phyloP scores from a whole-genome alignment of 345 rosid species.

The Erodium maritimum region DNA sequence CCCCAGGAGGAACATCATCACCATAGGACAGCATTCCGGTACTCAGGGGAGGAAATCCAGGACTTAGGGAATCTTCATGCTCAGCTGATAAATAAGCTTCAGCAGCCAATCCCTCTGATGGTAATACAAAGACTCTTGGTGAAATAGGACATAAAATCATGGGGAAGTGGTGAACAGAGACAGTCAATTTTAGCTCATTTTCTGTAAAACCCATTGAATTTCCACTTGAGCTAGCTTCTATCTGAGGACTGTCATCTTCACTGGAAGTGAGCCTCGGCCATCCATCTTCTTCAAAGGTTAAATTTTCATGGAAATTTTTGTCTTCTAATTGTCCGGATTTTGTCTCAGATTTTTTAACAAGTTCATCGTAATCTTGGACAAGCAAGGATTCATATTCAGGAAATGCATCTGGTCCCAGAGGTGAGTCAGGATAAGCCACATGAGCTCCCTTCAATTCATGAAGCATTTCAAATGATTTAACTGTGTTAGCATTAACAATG shows the following conservation, averaged over 20 bases:
- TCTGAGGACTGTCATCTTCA: constrained; percentile 33
- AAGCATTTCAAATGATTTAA: constrained; percentile 8
- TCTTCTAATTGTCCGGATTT: constrained; percentile 21
- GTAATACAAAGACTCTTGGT: constrained; percentile 77
- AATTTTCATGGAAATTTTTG: constrained; percentile 14
- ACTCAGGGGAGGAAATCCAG: constrained; percentile 75
- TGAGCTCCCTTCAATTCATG: constrained; percentile 53
- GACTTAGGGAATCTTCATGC: constrained; percentile 71
- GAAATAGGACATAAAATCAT: constrained; percentile 77
- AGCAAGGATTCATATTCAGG: constrained; percentile 78
- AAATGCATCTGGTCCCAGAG: constrained; percentile 89
- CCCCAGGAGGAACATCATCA: constrained; percentile 80
- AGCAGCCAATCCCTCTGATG: constrained; percentile 86
- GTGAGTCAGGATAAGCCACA: constrained; percentile 73
- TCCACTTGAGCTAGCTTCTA: constrained; percentile 35
- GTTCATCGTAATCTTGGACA: constrained; percentile 89
- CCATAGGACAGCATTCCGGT: constrained; percentile 45
- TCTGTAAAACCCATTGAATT: constrained; percentile 18
- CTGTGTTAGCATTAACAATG: not conserved
- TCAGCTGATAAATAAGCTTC: constrained; percentile 65
- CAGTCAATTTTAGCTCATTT: constrained; percentile 35
- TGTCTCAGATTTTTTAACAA: constrained; percentile 31
- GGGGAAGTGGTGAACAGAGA: constrained; percentile 83
- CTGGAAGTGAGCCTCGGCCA: constrained; percentile 43
- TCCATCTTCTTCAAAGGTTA: constrained; percentile 39